Percentiles rank a stretch among this genome's conserved stretches.
These are phyloP conservation scores for Acanthamoeba royreba DNA, from an alignment of 208 protist species.

Conservation along the genomic window DNA sequence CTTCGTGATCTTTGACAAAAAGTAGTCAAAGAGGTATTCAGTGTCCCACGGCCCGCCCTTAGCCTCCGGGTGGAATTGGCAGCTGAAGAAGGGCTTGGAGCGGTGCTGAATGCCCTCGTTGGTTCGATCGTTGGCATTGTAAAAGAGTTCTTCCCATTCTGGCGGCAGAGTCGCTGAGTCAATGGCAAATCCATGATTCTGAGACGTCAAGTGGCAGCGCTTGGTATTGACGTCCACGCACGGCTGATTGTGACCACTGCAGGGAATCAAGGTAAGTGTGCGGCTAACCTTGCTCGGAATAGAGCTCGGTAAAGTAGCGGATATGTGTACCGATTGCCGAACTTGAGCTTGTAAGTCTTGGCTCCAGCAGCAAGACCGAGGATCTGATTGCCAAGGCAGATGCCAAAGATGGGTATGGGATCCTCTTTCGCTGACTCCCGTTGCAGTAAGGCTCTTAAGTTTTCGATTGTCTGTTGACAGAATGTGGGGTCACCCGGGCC, in stretches of 20 bases:
- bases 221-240: slow-evolving; percentile 86
- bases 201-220: slow-evolving; percentile 77
- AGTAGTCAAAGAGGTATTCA: slow-evolving; percentile 96
- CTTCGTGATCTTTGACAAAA: slow-evolving; percentile 79
- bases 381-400: slow-evolving; percentile 99
- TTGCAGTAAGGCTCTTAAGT: slow-evolving; percentile 85
- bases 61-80: slow-evolving; percentile 98
- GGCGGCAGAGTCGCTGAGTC: slow-evolving; percentile 89
- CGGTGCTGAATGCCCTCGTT: slow-evolving; percentile 96
- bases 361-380: slow-evolving; percentile 89
- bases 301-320: neutral
- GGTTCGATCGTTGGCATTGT: slow-evolving; percentile 96
- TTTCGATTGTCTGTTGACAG: slow-evolving; percentile 88
- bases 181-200: slow-evolving; percentile 98
- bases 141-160: slow-evolving; percentile 94
- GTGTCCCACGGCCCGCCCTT: slow-evolving; percentile 94
- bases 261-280: neutral
- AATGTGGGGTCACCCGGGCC: slow-evolving; percentile 84
- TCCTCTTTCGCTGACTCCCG: neutral
- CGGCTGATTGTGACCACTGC: slow-evolving; percentile 97
- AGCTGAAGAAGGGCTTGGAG: slow-evolving; percentile 93
- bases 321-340: slow-evolving; percentile 89
- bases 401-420: slow-evolving; percentile 93
- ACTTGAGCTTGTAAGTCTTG: slow-evolving; percentile 97
- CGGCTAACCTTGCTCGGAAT: neutral